Conservation (phyloP, 768 basidiomycete species). For the Mycena olivaceomarginata region DNA sequence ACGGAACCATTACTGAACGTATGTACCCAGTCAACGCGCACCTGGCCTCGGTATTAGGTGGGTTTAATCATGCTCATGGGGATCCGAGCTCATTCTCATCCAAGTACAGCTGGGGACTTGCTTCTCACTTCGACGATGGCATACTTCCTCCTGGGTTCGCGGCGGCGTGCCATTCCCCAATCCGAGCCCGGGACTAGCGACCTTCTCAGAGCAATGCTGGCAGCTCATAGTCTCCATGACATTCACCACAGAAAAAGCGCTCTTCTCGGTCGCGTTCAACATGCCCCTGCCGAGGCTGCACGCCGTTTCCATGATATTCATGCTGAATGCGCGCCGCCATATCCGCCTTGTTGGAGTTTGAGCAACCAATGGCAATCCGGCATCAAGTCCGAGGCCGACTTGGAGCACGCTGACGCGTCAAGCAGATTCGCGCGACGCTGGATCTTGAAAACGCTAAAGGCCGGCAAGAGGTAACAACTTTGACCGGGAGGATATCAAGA, state of each 20-base stretch:
- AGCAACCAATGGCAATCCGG: no score
- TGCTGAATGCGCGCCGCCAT: background rate
- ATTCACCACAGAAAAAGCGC: background rate
- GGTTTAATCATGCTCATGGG: background rate
- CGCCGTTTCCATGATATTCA: background rate
- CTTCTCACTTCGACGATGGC: background rate
- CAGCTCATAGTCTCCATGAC: background rate
- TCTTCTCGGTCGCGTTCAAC: background rate
- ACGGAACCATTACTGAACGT: background rate
- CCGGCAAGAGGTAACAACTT: background rate
- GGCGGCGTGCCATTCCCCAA: background rate
- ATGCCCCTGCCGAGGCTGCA: background rate
- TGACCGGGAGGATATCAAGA: background rate
- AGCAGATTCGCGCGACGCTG: background rate
- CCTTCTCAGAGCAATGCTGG: background rate
- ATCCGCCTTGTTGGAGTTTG: background rate
- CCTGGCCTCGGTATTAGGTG: background rate
- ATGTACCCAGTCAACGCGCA: background rate
- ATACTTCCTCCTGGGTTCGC: background rate
- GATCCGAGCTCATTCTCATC: no score
- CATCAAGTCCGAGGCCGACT: no score
- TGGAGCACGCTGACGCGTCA: background rate
- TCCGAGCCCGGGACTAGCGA: background rate
- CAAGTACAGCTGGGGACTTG: background rate
- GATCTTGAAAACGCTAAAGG: background rate